Evolutionary conservation across 1,139 yeast genomes (phyloP), one percentile per base, ranked within the genome.

Genomic region (Kodamaea fungicola): DNA sequence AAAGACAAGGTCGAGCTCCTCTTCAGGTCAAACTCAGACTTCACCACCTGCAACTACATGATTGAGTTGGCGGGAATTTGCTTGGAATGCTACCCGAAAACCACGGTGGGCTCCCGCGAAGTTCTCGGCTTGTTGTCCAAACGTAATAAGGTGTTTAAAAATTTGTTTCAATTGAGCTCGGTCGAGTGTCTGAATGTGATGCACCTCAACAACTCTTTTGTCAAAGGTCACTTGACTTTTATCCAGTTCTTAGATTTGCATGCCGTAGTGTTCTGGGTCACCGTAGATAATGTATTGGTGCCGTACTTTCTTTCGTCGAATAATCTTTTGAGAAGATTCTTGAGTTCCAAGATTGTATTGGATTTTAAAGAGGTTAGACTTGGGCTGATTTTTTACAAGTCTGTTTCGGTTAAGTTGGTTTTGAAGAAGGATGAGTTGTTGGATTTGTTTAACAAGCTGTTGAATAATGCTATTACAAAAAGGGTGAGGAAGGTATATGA

Each of bases 191-290:
- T 31, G 7, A 12, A 21, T 10, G 5, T n/a, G 6, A 2, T 2
- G 2, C 16, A 22, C 7, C 23, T 29, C 12, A 29, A 34, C 16
- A 34, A 30, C 22, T 34, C 31, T 8, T 31, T 27, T 28, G 23
- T 19, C 4, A 26, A 31, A 8, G 31, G 21, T 21, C 36, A 39
- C 12, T 22, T 37, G 23, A 23, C 37, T 8, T 39, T 39, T 27
- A 19, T 35, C 3, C 42, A 41, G n/a, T 34, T 39, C 29, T 16
- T 39, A 3, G 34, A 32, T 6, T 10, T 28, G 13, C 28, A 34
- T 29, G 41, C 35, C 8, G 19, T 34, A 26, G 29, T 37, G n/a
- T 7, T 41, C 30, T 41, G 44, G 44, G 21, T 39, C 32, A 34
- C 29, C 12, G 12, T 9, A 6, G 27, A 10, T 24, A 10, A 24